phyloP scores from a whole-genome alignment of 257 asterid genomes.

The Primulina huaijiensis region DNA sequence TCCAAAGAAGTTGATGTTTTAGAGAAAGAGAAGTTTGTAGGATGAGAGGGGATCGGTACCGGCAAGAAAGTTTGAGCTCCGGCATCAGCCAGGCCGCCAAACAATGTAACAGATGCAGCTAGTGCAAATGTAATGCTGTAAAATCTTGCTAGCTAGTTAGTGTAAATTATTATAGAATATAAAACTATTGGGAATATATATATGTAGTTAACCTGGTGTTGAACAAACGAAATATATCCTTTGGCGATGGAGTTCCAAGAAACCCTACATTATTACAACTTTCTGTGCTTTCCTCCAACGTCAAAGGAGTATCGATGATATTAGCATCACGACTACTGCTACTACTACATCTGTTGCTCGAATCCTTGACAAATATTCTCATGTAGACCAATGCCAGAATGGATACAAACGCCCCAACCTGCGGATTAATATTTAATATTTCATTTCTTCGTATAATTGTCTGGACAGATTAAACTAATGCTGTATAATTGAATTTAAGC shows the following conservation, averaged over 20 bases:
- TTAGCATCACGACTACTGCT: neutral
- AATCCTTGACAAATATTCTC: conserved; percentile 23
- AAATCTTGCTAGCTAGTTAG: too few species aligned
- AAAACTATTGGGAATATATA: too few species aligned
- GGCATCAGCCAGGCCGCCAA: conserved; percentile 24
- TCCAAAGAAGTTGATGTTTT: too few species aligned
- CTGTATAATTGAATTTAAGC: too few species aligned
- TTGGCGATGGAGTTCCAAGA: conserved; percentile 1
- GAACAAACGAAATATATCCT: conserved; percentile 22
- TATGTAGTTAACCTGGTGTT: neutral
- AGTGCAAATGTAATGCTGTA: conserved; percentile 26
- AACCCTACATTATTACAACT: neutral
- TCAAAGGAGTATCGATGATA: neutral
- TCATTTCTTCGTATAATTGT: too few species aligned
- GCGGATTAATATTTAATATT: neutral
- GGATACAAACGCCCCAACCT: neutral
- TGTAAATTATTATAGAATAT: too few species aligned
- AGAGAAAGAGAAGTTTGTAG: too few species aligned
- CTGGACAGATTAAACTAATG: too few species aligned
- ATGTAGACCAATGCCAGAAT: conserved; percentile 23
- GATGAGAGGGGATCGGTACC: neutral
- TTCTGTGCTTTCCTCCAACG: neutral
- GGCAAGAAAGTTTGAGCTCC: conserved; percentile 16
- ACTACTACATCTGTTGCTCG: neutral
- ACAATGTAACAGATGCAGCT: conserved; percentile 26